A percentile compares a stretch with the other conserved stretches of the same genome.
Conservation (phyloP, 352 stramenopile species). For the Pythium sukuiense region DNA sequence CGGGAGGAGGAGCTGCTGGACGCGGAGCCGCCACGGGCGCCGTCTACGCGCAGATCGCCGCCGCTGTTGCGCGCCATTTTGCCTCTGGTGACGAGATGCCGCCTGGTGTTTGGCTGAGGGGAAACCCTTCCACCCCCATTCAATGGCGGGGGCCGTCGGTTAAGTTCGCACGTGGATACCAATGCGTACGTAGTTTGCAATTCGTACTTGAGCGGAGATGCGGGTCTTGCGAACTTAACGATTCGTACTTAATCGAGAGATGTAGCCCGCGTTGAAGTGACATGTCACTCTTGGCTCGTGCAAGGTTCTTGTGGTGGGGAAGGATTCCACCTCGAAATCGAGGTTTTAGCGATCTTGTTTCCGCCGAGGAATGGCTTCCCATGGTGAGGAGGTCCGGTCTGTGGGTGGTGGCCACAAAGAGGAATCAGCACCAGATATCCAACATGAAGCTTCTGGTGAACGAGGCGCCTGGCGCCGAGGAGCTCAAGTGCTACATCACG, state of each 20-base stretch:
- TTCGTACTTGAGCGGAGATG: background rate
- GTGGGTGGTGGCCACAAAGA: constrained; percentile 1
- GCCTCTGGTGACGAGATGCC: background rate
- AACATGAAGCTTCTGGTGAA: constrained; percentile 70
- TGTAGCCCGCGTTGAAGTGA: constrained; percentile 11
- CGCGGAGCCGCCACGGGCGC: background rate
- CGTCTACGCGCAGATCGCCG: background rate
- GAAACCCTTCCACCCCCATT: constrained; percentile 4
- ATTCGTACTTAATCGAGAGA: constrained; percentile 13
- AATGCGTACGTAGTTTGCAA: background rate
- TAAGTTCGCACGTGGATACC: constrained; percentile 18
- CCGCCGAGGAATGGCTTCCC: constrained; percentile 5
- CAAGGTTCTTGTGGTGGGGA: constrained; percentile 30
- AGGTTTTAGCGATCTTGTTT: constrained; percentile 26
- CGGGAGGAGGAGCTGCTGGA: constrained; percentile 11
- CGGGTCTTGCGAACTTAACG: background rate
- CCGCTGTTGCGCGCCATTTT: constrained; percentile 10
- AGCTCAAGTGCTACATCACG: constrained; percentile 84
- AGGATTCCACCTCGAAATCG: constrained; percentile 7
- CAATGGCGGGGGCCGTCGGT: background rate
- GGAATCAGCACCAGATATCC: background rate
- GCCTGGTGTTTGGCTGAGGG: background rate
- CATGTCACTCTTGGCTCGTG: background rate
- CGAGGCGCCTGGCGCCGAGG: constrained; percentile 57
- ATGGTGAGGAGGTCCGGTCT: background rate